phyloP scores from a whole-genome alignment of 345 rosid species.

The Gossypium longicalyx region DNA sequence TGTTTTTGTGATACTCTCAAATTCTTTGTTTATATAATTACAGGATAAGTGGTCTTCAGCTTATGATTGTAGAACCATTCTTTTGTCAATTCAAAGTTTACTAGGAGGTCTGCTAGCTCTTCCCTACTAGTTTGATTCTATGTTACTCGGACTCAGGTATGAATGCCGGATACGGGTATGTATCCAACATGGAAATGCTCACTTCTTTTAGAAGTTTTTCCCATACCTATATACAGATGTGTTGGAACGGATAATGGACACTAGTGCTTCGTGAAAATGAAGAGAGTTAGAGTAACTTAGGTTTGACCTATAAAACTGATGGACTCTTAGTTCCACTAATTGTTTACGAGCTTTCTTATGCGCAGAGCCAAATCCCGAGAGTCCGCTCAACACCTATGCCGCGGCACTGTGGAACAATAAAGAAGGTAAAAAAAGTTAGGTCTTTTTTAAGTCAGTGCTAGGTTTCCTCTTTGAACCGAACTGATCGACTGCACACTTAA shows the following conservation, averaged over 20 bases:
- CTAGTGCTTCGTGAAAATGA: too few species aligned
- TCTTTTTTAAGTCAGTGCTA: too few species aligned
- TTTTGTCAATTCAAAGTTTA: slow-evolving; percentile 60
- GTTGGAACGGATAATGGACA: too few species aligned
- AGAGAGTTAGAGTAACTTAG: too few species aligned
- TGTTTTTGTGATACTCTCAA: neutral
- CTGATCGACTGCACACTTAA: too few species aligned
- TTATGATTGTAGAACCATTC: slow-evolving; percentile 58
- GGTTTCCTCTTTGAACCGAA: too few species aligned
- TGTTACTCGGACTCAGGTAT: too few species aligned
- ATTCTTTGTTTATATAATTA: slow-evolving; percentile 5
- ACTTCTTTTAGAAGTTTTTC: too few species aligned
- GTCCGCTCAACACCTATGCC: slow-evolving; percentile 61
- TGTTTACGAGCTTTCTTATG: neutral
- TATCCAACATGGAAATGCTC: too few species aligned
- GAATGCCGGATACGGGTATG: too few species aligned
- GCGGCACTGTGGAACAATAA: slow-evolving; percentile 49
- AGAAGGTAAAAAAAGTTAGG: slow-evolving; percentile 29
- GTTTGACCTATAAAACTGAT: neutral
- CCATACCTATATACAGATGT: too few species aligned
- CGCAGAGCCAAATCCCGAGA: slow-evolving; percentile 58
- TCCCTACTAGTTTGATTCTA: neutral
- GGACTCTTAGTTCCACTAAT: neutral
- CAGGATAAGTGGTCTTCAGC: slow-evolving; percentile 82
- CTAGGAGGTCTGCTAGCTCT: slow-evolving; percentile 44